phyloP scores from a whole-genome alignment of 2,329 filamentous ascomycete genomes.

The Madurella fahalii region DNA sequence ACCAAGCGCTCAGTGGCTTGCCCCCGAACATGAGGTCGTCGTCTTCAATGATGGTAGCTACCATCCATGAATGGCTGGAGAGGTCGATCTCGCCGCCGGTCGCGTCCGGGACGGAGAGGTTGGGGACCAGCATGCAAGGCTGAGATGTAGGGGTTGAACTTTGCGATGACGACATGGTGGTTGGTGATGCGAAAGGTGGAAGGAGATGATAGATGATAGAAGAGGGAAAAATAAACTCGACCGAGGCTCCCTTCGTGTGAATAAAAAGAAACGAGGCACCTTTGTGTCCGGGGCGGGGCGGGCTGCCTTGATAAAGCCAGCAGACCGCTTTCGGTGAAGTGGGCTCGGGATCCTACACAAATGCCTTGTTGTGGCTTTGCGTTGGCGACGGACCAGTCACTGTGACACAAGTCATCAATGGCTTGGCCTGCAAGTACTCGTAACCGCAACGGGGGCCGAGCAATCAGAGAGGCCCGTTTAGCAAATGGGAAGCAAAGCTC shows the following conservation, averaged over 20 bases:
- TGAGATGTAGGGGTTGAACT: constrained; percentile 19
- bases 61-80: constrained; percentile 42
- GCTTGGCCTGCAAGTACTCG: constrained; percentile 11
- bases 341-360: constrained; percentile 11
- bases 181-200: not conserved
- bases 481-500: not conserved
- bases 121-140: constrained; percentile 21
- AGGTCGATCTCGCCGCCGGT: constrained; percentile 21
- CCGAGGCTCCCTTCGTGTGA: not conserved
- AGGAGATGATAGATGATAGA: not conserved
- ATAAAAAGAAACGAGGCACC: not conserved
- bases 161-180: constrained; percentile 25
- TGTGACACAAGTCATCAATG: constrained; percentile 18
- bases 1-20: constrained; percentile 56
- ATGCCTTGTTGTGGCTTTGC: constrained; percentile 17
- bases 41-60: constrained; percentile 56
- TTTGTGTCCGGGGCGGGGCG: constrained; percentile 5
- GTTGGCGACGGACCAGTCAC: constrained; percentile 12
- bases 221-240: not conserved
- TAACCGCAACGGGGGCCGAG: not conserved
- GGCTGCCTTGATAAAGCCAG: constrained; percentile 15
- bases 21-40: constrained; percentile 59
- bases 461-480: not conserved
- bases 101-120: constrained; percentile 20
- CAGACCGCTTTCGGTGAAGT: constrained; percentile 7